A percentile compares a stretch with the other conserved stretches of the same genome.
Conservation (phyloP, 306 rosid genomes). For the Dalbergia cochinchinensis region DNA sequence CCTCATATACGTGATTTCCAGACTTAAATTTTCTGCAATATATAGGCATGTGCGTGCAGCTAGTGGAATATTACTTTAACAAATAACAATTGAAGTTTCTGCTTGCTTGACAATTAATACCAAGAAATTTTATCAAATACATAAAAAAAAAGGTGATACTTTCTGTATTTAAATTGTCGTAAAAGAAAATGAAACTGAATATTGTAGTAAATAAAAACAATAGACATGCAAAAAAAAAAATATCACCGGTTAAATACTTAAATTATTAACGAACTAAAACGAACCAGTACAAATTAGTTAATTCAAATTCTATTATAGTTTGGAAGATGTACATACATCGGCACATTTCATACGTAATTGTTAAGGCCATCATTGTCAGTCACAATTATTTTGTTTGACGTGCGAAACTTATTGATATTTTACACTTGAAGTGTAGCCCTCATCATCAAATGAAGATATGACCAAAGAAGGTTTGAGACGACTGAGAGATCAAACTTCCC, state of each 20-base stretch:
- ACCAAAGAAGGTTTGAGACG: too few relatives aligned
- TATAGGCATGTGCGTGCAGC: slow-evolving; percentile 8
- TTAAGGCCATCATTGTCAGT: not conserved
- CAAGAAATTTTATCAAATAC: not conserved
- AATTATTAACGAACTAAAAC: not conserved
- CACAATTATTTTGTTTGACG: not conserved
- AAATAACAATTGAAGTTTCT: too few relatives aligned
- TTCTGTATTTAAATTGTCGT: too few relatives aligned
- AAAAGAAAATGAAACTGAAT: not conserved
- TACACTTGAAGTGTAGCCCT: not conserved
- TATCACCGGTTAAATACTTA: too few relatives aligned
- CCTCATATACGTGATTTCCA: not conserved
- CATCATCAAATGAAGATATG: too few relatives aligned
- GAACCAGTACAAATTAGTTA: not conserved
- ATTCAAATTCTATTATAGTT: not conserved
- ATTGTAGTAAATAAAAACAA: not conserved
- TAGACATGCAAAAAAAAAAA: too few relatives aligned
- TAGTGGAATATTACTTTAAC: not conserved
- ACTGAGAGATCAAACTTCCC: too few relatives aligned
- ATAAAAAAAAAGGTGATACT: not conserved
- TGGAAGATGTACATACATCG: not conserved
- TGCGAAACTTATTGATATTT: not conserved
- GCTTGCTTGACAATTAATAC: too few relatives aligned
- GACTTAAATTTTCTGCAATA: not conserved
- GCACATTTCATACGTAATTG: not conserved